A percentile compares a stretch with the other conserved stretches of the same genome.
phyloP scores from a whole-genome alignment of 192 early-diverging fungal genomes.

The Geosiphon pyriformis region DNA sequence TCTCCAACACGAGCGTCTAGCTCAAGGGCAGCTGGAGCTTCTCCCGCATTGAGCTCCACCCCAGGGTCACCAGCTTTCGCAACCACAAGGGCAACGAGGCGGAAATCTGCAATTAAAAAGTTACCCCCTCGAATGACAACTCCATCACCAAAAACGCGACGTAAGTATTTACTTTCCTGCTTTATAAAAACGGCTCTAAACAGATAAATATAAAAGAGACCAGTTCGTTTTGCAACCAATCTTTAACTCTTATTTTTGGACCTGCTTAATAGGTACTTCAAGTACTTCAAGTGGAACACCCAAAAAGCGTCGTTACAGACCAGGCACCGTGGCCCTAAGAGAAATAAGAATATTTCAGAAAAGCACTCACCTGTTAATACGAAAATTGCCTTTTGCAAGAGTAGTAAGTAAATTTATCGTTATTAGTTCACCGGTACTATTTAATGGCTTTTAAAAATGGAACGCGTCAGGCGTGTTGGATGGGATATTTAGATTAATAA shows the following conservation, averaged over 20 bases:
- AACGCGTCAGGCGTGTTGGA: no score
- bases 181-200: no score
- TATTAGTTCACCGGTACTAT: conserved; percentile 1
- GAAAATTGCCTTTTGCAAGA: conserved; percentile 84
- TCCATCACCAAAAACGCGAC: not conserved
- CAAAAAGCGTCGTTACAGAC: conserved; percentile 49
- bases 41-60: not conserved
- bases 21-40: not conserved
- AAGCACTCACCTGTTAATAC: conserved; percentile 68
- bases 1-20: not conserved
- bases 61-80: not conserved
- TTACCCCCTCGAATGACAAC: not conserved
- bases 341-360: conserved; percentile 87
- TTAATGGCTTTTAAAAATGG: not conserved
- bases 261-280: no score
- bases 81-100: not conserved
- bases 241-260: no score
- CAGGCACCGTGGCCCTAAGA: conserved; percentile 73
- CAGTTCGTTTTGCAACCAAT: no score
- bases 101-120: not conserved
- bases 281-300: not conserved
- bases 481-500: no score
- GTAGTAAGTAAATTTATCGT: conserved; percentile 46
- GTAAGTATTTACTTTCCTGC: not conserved
- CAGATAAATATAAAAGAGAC: no score